phyloP scores from a whole-genome alignment of 768 basidiomycete species.

The Pleurotus giganteus region DNA sequence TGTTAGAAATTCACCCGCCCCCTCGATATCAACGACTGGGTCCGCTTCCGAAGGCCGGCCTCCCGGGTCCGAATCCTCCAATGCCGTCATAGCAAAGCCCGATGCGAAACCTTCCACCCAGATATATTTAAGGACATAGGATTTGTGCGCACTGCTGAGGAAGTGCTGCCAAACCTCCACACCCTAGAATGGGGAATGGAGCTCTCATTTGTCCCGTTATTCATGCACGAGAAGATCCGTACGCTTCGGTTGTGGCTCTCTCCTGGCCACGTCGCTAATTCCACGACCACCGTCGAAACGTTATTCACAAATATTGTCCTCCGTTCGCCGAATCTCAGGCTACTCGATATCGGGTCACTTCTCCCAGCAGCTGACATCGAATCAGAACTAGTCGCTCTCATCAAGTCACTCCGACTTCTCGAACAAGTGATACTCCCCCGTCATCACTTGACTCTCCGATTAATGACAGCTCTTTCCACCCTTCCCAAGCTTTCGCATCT shows the following conservation, averaged over 20 bases:
- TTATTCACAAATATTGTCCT: not conserved
- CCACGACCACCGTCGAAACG: not conserved
- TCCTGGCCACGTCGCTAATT: not conserved
- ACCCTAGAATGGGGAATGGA: not conserved
- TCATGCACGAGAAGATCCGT: not conserved
- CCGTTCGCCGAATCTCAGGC: not conserved
- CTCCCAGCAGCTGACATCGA: not conserved
- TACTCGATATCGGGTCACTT: not conserved
- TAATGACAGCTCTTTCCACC: not conserved
- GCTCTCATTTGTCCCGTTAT: not conserved
- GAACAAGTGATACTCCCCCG: not conserved
- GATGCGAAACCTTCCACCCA: not conserved
- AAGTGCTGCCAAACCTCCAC: not conserved
- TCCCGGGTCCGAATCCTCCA: not conserved
- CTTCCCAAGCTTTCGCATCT: not conserved
- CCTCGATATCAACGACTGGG: not conserved
- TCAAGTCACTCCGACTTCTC: not conserved
- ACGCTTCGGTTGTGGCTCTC: not conserved
- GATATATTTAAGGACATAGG: not conserved
- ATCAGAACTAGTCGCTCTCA: not conserved
- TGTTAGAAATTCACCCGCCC: not conserved
- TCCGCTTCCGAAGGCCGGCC: not conserved
- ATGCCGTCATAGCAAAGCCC: not conserved
- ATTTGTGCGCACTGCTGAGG: not conserved
- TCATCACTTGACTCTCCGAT: not conserved